Conservation (phyloP, 495 filamentous ascomycete genomes). For the Xylaria intraflava region DNA sequence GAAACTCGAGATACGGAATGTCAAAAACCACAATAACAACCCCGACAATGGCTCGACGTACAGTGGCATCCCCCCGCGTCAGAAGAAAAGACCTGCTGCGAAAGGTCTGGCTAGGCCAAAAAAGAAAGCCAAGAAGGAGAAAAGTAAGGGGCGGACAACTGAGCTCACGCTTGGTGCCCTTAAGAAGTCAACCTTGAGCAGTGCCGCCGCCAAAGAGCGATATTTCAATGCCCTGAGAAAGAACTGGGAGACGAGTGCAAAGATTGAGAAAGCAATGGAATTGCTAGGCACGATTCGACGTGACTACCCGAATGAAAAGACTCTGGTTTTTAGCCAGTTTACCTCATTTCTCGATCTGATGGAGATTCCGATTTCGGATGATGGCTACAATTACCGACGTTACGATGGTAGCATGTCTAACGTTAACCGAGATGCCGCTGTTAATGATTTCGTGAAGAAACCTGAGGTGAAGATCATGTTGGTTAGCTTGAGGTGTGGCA, state of each 20-base stretch:
- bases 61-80: background rate
- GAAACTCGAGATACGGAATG: background rate
- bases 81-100: conserved; percentile 13
- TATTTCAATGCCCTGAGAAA: conserved; percentile 58
- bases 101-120: conserved; percentile 9
- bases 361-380: conserved; percentile 71
- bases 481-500: conserved; percentile 84
- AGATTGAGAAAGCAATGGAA: conserved; percentile 67
- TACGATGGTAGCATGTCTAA: conserved; percentile 84
- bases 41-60: background rate
- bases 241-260: conserved; percentile 61
- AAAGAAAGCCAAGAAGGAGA: conserved; percentile 25
- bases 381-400: conserved; percentile 58
- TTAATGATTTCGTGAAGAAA: conserved; percentile 65
- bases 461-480: conserved; percentile 67
- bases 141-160: conserved; percentile 39
- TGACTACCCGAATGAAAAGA: conserved; percentile 57
- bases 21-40: background rate
- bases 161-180: conserved; percentile 50
- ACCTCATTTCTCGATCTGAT: conserved; percentile 88
- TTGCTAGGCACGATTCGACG: conserved; percentile 41
- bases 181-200: conserved; percentile 55
- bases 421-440: conserved; percentile 60
- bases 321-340: conserved; percentile 90
- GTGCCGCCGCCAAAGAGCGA: conserved; percentile 48